These are phyloP conservation scores for Cryoendolithus antarcticus DNA, from an alignment of 2,329 filamentous ascomycete genomes.

Conservation along the genomic window DNA sequence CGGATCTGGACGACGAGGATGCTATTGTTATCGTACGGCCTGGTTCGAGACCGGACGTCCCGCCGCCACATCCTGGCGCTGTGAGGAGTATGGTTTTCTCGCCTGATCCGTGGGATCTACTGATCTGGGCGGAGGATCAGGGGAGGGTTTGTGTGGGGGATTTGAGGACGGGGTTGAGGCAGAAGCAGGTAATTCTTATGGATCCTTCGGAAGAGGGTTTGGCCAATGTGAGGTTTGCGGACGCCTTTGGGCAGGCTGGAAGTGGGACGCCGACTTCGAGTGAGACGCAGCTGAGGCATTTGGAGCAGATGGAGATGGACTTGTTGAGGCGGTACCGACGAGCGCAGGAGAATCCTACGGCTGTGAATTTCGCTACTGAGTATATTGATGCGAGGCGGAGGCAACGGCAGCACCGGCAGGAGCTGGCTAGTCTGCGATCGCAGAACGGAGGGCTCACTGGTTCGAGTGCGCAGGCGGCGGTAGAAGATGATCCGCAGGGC, in stretches of 20 bases:
- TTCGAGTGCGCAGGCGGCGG: slow-evolving; percentile 14
- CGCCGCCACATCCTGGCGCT: slow-evolving; percentile 49
- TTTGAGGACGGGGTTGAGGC: slow-evolving; percentile 52
- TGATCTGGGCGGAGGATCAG: slow-evolving; percentile 89
- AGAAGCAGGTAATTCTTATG: slow-evolving; percentile 57
- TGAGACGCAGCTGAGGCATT: slow-evolving; percentile 15
- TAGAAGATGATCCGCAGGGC: slow-evolving; percentile 34
- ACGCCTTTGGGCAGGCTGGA: slow-evolving; percentile 21
- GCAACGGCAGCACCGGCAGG: slow-evolving; percentile 21
- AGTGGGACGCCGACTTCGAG: background rate
- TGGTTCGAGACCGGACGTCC: slow-evolving; percentile 57
- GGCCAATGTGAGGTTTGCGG: slow-evolving; percentile 44
- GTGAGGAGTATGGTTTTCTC: slow-evolving; percentile 88
- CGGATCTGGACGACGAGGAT: slow-evolving; percentile 36
- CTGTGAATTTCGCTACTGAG: slow-evolving; percentile 29
- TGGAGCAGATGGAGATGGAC: slow-evolving; percentile 35
- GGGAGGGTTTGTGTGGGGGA: slow-evolving; percentile 64
- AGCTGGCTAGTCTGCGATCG: slow-evolving; percentile 11
- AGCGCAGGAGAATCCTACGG: slow-evolving; percentile 25
- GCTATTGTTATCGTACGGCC: slow-evolving; percentile 63
- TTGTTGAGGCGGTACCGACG: slow-evolving; percentile 32
- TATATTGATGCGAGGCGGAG: slow-evolving; percentile 30
- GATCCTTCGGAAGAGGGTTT: slow-evolving; percentile 45
- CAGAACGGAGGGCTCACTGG: background rate
- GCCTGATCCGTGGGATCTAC: slow-evolving; percentile 74